phyloP scores from a whole-genome alignment of 2,329 filamentous ascomycete genomes.

The Phialemoniopsis sp. region DNA sequence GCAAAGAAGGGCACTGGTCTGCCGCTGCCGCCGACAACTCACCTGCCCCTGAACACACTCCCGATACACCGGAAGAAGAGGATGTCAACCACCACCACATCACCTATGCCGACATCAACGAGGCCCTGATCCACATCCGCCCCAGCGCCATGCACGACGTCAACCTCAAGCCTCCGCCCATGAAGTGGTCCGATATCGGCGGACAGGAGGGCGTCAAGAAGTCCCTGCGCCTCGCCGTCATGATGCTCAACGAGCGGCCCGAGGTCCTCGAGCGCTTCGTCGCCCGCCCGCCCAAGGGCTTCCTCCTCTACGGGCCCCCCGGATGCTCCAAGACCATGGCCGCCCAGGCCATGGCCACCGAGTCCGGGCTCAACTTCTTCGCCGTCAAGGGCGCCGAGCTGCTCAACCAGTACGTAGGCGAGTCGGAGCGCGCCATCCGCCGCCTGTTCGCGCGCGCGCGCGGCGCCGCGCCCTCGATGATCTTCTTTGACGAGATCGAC shows the following conservation, averaged over 20 bases:
- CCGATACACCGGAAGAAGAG: too few species aligned
- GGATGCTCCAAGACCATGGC: conserved; percentile 94
- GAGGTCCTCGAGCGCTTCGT: conserved; percentile 27
- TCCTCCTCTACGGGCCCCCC: conserved; percentile 86
- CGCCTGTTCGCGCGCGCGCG: conserved; percentile 83
- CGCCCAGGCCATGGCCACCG: conserved; percentile 86
- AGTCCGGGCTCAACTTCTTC: conserved; percentile 89
- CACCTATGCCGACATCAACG: conserved; percentile 50
- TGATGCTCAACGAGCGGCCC: conserved; percentile 26
- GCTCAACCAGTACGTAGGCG: conserved; percentile 94
- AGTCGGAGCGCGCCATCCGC: conserved; percentile 82
- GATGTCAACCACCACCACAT: conserved; percentile 24
- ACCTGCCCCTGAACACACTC: too few species aligned
- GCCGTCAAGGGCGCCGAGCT: conserved; percentile 91
- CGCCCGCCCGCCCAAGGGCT: conserved; percentile 67
- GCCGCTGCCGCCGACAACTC: conserved; percentile 23
- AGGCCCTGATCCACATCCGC: conserved; percentile 64
- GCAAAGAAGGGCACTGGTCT: conserved; percentile 21
- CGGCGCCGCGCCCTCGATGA: conserved; percentile 83
- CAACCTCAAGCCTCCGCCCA: conserved; percentile 80
- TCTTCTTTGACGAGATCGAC: conserved; percentile 97
- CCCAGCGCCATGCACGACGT: conserved; percentile 88
- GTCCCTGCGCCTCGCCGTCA: conserved; percentile 47
- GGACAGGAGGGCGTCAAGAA: conserved; percentile 75
- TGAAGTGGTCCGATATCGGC: conserved; percentile 84